phyloP scores from a whole-genome alignment of 768 basidiomycete genomes.

The Terana coerulea region DNA sequence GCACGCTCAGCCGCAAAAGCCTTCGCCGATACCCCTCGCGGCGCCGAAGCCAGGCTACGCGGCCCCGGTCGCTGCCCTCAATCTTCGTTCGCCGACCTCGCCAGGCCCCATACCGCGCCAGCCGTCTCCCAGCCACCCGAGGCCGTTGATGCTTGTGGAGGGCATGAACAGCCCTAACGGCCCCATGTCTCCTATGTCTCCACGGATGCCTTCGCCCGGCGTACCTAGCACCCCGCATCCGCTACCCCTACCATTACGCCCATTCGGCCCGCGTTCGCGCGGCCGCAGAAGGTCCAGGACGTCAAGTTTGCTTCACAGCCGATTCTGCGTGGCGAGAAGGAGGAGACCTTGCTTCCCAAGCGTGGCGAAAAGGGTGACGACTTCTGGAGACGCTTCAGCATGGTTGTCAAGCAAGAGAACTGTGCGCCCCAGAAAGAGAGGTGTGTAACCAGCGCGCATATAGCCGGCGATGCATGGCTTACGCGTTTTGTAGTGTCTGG shows the following conservation, averaged over 20 bases:
- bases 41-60: conserved; percentile 75
- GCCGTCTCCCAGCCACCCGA: conserved; percentile 19
- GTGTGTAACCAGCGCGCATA: conserved; percentile 20
- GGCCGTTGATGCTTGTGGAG: conserved; percentile 24
- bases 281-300: conserved; percentile 43
- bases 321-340: conserved; percentile 66
- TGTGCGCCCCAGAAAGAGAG: conserved; percentile 44
- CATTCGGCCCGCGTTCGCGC: conserved; percentile 73
- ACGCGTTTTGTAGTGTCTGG: conserved; percentile 48
- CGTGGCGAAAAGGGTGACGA: conserved; percentile 77
- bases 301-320: conserved; percentile 47
- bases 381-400: conserved; percentile 85
- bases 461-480: background rate
- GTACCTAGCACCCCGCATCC: conserved; percentile 65
- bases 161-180: conserved; percentile 15
- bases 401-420: conserved; percentile 70
- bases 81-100: conserved; percentile 37
- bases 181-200: conserved; percentile 31
- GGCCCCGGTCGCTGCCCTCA: conserved; percentile 63
- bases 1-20: conserved; percentile 17
- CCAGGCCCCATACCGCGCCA: conserved; percentile 37
- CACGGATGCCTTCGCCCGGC: conserved; percentile 22
- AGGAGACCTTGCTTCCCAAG: conserved; percentile 62
- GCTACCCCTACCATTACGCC: conserved; percentile 75
- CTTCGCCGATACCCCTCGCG: conserved; percentile 49